These are phyloP conservation scores for Apophysomyces sp. DNA, from an alignment of 371 early-diverging fungal genomes.

Conservation along the genomic window DNA sequence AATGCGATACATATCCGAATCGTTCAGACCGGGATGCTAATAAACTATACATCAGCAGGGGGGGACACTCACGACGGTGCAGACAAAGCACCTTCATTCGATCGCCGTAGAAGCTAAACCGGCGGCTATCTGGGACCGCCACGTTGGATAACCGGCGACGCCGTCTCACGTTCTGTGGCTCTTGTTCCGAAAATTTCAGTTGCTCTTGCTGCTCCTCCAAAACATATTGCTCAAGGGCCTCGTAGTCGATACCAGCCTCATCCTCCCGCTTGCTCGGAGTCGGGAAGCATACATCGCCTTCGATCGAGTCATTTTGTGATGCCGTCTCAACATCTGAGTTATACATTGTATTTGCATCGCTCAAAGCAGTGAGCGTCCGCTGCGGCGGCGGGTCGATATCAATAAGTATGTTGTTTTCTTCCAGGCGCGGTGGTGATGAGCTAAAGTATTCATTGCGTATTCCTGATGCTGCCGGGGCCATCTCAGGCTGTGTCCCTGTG, in stretches of 20 bases:
- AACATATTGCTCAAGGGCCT: constrained; percentile 13
- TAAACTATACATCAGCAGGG: neutral
- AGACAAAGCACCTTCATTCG: constrained; percentile 14
- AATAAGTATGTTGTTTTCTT: constrained; percentile 11
- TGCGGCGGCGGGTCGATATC: constrained; percentile 8
- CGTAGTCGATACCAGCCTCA: constrained; percentile 32
- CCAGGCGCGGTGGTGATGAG: constrained; percentile 3
- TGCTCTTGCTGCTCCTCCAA: constrained; percentile 2
- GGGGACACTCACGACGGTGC: neutral
- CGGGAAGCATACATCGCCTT: constrained; percentile 48
- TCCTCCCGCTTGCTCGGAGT: constrained; percentile 29
- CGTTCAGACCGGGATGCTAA: constrained; percentile 18
- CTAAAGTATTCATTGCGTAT: neutral
- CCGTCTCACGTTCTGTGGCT: neutral
- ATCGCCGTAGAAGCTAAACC: constrained; percentile 19
- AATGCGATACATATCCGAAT: constrained; percentile 31
- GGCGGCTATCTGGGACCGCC: neutral
- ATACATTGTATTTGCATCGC: constrained; percentile 16
- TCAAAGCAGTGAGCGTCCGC: constrained; percentile 2
- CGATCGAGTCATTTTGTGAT: constrained; percentile 17
- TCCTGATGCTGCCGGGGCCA: too few relatives aligned
- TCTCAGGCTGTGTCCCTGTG: neutral
- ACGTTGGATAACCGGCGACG: constrained; percentile 16
- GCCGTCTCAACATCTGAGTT: constrained; percentile 23
- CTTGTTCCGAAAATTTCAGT: neutral